These are phyloP conservation scores for Barnettozyma californica DNA, from an alignment of 805 yeast species.

Conservation along the genomic window DNA sequence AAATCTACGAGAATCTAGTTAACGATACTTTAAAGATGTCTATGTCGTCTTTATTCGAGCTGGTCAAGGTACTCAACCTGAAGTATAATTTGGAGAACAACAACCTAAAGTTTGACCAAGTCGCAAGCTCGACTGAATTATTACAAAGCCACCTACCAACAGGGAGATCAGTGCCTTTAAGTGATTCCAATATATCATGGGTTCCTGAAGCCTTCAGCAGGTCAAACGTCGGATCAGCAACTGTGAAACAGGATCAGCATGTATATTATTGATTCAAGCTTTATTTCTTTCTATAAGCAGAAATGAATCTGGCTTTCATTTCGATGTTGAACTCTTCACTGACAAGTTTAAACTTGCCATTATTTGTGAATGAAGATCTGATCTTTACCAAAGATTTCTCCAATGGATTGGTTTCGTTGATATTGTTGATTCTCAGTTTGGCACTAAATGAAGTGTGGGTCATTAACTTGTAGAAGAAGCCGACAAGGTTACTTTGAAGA, in stretches of 20 bases:
- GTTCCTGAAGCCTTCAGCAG: constrained; percentile 7
- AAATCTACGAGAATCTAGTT: constrained; percentile 8
- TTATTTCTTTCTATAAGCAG: constrained; percentile 23
- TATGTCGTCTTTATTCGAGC: constrained; percentile 35
- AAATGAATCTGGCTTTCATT: constrained; percentile 41
- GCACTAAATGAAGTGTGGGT: constrained; percentile 19
- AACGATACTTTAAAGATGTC: constrained; percentile 25
- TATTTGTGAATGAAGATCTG: constrained; percentile 31
- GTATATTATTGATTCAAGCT: neutral
- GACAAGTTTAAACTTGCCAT: constrained; percentile 45
- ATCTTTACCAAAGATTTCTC: constrained; percentile 24
- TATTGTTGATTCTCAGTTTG: constrained; percentile 23
- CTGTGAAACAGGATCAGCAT: neutral
- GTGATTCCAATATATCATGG: constrained; percentile 16
- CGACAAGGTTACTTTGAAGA: constrained; percentile 13
- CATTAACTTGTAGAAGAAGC: constrained; percentile 19
- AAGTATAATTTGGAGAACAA: constrained; percentile 40
- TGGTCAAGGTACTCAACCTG: constrained; percentile 33
- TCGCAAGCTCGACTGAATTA: constrained; percentile 12
- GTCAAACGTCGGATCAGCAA: neutral
- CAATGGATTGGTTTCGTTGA: constrained; percentile 17
- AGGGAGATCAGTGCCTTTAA: constrained; percentile 23
- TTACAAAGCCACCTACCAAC: constrained; percentile 17
- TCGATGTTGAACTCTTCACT: constrained; percentile 38
- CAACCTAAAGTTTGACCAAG: constrained; percentile 20